Percentiles rank a stretch among this genome's conserved stretches.
Conservation (phyloP, 176 grass and related monocot genomes). For the Ananas comosus region DNA sequence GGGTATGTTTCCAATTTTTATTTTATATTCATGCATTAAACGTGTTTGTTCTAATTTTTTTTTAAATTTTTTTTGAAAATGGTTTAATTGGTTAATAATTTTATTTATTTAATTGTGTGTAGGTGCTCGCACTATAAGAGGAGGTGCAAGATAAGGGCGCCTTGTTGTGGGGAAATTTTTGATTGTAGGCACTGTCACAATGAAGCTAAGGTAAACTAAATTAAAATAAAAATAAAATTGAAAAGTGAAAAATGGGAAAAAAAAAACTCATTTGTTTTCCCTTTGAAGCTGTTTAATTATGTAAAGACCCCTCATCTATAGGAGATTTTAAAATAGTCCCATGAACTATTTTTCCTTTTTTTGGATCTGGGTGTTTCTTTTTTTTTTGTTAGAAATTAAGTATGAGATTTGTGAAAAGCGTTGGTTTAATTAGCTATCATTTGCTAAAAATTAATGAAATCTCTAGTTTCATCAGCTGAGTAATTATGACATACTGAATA, state of each 20-base stretch:
- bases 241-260: no score
- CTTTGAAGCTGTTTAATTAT: no score
- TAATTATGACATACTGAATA: no score
- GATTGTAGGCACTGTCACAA: conserved; percentile 88
- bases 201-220: conserved; percentile 44
- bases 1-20: conserved; percentile 29
- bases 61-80: neutral
- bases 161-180: conserved; percentile 77
- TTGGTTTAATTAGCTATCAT: no score
- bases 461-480: no score
- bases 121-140: conserved; percentile 70
- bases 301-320: no score
- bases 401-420: no score
- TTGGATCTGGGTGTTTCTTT: neutral
- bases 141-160: conserved; percentile 58
- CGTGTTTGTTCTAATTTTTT: neutral
- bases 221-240: no score
- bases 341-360: neutral
- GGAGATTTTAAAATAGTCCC: no score
- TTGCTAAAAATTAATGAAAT: no score
- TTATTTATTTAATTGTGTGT: conserved; percentile 4
- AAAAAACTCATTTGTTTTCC: no score
- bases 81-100: neutral
- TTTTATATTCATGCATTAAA: neutral
- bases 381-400: neutral